phyloP scores from a whole-genome alignment of 306 rosid species.

The Coriaria nepalensis region DNA sequence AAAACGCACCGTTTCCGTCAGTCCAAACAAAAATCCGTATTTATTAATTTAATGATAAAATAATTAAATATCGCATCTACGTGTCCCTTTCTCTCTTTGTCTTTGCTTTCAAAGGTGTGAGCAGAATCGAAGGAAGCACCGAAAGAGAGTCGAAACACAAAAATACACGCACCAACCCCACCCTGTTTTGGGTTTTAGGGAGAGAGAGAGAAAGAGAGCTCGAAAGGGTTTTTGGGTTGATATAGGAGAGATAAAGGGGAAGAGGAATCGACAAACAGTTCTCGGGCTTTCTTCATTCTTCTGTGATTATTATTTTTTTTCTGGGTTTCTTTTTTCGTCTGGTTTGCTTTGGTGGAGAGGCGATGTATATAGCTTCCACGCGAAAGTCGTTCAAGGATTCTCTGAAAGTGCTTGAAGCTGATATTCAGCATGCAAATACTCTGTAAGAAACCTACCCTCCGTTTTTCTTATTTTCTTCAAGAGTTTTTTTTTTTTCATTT shows the following conservation, averaged over 20 bases:
- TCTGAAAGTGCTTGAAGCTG: slow-evolving; percentile 90
- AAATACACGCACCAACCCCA: background rate
- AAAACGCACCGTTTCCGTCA: too few species aligned
- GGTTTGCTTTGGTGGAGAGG: slow-evolving; percentile 12
- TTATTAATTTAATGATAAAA: too few species aligned
- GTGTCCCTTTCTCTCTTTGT: slow-evolving; percentile 38
- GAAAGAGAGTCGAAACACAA: slow-evolving; percentile 15
- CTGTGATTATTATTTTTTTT: background rate
- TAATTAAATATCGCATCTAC: slow-evolving; percentile 9
- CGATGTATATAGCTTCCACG: slow-evolving; percentile 76
- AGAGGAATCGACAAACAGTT: too few species aligned
- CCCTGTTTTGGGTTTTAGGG: slow-evolving; percentile 5
- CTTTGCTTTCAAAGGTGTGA: slow-evolving; percentile 54
- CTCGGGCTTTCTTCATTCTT: background rate
- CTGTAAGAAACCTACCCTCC: slow-evolving; percentile 35
- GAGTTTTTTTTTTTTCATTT: background rate
- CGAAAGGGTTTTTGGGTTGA: slow-evolving; percentile 11
- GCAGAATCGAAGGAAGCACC: slow-evolving; percentile 38
- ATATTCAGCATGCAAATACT: slow-evolving; percentile 94
- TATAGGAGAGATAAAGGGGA: too few species aligned
- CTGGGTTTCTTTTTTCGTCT: slow-evolving; percentile 1
- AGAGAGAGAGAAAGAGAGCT: slow-evolving; percentile 9
- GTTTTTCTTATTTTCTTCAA: background rate
- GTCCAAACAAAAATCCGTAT: too few species aligned
- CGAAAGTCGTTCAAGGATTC: slow-evolving; percentile 98